Percentiles rank a stretch among this genome's conserved stretches.
phyloP scores from a whole-genome alignment of 2,329 filamentous ascomycete genomes.

The Cyclaneusma minus region DNA sequence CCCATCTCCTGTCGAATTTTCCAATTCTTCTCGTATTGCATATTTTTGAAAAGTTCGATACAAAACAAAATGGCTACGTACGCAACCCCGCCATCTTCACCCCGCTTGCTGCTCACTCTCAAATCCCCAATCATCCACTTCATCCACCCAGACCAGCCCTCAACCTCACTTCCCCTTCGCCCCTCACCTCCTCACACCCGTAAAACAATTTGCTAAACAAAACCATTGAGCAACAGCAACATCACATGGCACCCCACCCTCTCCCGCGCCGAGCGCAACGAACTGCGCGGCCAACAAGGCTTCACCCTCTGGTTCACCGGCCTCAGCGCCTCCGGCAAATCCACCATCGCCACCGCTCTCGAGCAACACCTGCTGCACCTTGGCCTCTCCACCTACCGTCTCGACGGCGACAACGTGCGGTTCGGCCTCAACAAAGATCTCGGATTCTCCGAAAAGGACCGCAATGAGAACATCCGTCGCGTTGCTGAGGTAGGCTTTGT shows the following conservation, averaged over 20 bases:
- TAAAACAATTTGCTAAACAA: slow-evolving; percentile 2
- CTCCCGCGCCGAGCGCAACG: slow-evolving; percentile 60
- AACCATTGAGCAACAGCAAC: slow-evolving; percentile 40
- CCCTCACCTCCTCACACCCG: neutral
- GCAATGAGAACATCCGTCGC: slow-evolving; percentile 94
- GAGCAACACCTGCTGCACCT: slow-evolving; percentile 92
- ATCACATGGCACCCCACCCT: slow-evolving; percentile 78
- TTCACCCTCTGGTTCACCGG: slow-evolving; percentile 98
- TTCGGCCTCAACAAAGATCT: slow-evolving; percentile 98
- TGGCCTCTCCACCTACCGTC: slow-evolving; percentile 70
- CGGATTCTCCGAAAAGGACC: slow-evolving; percentile 81
- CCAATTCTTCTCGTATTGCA: slow-evolving; percentile 1
- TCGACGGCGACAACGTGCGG: slow-evolving; percentile 96
- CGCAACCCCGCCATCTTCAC: slow-evolving; percentile 1
- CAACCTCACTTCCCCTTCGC: neutral
- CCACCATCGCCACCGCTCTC: slow-evolving; percentile 87
- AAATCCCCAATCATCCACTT: slow-evolving; percentile 15
- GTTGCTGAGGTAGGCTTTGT: slow-evolving; percentile 60
- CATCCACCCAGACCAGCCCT: slow-evolving; percentile 7
- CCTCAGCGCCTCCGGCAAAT: slow-evolving; percentile 91
- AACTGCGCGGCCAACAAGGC: slow-evolving; percentile 66
- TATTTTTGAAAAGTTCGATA: neutral
- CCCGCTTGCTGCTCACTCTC: too few species aligned
- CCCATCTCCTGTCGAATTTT: too few species aligned
- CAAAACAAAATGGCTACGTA: slow-evolving; percentile 6